Base-by-base conservation (phyloP, 139 green algal species). In the Pleodorina starrii region DNA sequence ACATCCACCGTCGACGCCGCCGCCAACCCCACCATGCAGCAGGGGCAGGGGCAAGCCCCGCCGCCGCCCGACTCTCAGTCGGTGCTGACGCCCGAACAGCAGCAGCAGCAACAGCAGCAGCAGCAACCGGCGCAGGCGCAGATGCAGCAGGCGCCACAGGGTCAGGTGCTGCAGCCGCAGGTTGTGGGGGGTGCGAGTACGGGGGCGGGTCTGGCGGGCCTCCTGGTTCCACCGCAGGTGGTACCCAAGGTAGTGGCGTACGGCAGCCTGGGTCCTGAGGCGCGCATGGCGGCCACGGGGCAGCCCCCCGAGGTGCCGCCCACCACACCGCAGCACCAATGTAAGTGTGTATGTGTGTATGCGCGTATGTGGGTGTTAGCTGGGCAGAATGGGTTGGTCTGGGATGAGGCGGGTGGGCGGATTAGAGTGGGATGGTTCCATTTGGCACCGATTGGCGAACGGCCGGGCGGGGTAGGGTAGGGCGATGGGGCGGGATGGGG, bases 41-140 rank as follows among this genome's bases (percentile, higher is more conserved):
- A 66, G 54, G n/a, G n/a, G n/a, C n/a, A n/a, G n/a, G n/a, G n/a
- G n/a, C n/a, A n/a, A n/a, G n/a, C n/a, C n/a, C 54, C 54, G 54
- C 54, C 54, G 54, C 9, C 54, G 7, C 54, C 54, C n/a, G n/a
- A n/a, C n/a, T n/a, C n/a, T n/a, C n/a, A n/a, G n/a, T n/a, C n/a
- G n/a, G n/a, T n/a, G n/a, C n/a, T n/a, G n/a, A n/a, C n/a, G n/a
- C n/a, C n/a, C n/a, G n/a, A n/a, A n/a, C n/a, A n/a, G 54, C 6
- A 27, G 54, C 63, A 57, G 69, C 1, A 32, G 17, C 69, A 86
- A 48, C 78, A 92, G 46, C 29, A 57, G 42, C 77, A 74, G 32
- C 85, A 85, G 60, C 80, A 89, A 35, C 74, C 77, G 86, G 29
- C n/a, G 40, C 36, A 71, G 50, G 36, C 68, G 79, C 68, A 91